Base-by-base conservation (phyloP, 2,329 filamentous ascomycete species). In the Malbranchea cinnamomea region DNA sequence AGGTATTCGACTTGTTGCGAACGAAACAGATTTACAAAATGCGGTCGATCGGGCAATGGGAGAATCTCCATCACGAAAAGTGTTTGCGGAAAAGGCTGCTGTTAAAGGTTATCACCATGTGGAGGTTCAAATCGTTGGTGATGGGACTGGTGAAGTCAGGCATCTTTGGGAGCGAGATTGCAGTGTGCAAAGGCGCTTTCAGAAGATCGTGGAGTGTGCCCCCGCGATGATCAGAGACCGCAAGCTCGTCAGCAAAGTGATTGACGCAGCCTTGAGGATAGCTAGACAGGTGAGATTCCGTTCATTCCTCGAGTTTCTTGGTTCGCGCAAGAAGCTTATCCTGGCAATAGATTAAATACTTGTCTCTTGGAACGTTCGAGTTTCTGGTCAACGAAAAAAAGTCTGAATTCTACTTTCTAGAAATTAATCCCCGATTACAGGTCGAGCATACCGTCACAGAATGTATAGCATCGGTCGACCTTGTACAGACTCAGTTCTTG, bases 371-470 rank as follows among this genome's bases (percentile, higher is more conserved):
- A 6, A 77, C 72, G 0, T 74, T 74, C 37, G 73, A 78, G 43
- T 77, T 76, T 34, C 54, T 78, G 0, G 59, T 73, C 8, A 67
- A 66, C 33, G 59, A 63, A 7, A 35, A 47, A 1, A 60, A 50
- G 0, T 44, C 46, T 1, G 59, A 67, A 14, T 69, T 64, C 45
- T 74, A 63, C 47, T 74, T 74, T 39, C 47, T 74, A 4, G 70
- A 74, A 41, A 59, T 73, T 37, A 74, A 74, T 32, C 69, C 70
- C 0, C 56, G 70, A 2, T 46, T 74, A 2, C 69, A 74, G 42
- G 70, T 74, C 22, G 70, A 74, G 39, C 70, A 74, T 41, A 73
- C 70, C 1, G 63, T 74, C 31, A 72, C 68, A 0, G 70, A 74
- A 39, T 57, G 54, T 3, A 63, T 76, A 5, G 61, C 60, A 4